Evolutionary conservation across 2,329 filamentous ascomycete genomes (phyloP), one percentile per base, ranked within the genome.

Genomic region (Venturia nashicola): DNA sequence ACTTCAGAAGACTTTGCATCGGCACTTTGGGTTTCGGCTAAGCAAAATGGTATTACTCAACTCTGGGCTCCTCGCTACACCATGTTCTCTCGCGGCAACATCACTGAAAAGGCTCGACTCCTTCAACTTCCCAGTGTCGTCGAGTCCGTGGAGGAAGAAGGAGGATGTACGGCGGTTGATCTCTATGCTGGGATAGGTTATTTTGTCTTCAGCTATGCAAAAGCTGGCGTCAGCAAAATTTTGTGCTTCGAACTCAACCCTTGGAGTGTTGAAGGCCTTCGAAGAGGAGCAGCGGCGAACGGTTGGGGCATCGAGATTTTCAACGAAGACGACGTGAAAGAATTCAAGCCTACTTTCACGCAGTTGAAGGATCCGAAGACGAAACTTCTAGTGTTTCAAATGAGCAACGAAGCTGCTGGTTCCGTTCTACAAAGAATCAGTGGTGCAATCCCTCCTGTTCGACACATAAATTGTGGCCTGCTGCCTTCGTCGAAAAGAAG

Each of bases 111-210:
- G 73, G 86, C 88, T 0, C 80, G 93, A 14, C 75, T 97, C 1
- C 75, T 96, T 5, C 72, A 72, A 0, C 68, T 82, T 1, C 72
- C 76, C 8, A 70, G 71, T 8, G 70, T 77, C 0, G 7, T 39
- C 0, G 36, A 66, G 42, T 68, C 70, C 14, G 69, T 72, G 7
- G 32, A 70, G 69, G 32, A 66, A 73, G 51, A 65, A 34, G 16
- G 66, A 61, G 32, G 70, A 71, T 68, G 64, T 39, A 39, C 69
- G 66, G 77, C 75, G 1, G 83, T 95, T 0, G 93, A 97, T 73
- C 77, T 97, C 65, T 97, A 96, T 76, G 90, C 89, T 0, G 93
- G 93, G 0, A 96, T 97, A 67, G 93, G 93, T 5, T 97, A 97
- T 75, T 97, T 97, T 75, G 84, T 88, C 3, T 96, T 97, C 71